These are phyloP conservation scores for Protomyces lactucae-debilis DNA, from an alignment of 1,139 yeast genomes.

Conservation along the genomic window DNA sequence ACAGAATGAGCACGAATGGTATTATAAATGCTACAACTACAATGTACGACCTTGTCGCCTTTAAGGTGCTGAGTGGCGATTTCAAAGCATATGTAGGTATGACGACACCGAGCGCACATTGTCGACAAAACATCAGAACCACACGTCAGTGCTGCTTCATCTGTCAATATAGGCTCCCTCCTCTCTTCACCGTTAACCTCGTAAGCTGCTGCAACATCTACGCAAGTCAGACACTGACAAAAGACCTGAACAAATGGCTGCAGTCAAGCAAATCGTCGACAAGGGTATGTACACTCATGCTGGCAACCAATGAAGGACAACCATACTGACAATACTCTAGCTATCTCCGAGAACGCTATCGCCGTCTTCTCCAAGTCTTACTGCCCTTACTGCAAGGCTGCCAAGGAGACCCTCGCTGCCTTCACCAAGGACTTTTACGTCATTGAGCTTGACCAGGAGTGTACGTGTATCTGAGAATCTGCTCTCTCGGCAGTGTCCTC, in stretches of 20 bases:
- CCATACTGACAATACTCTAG: background rate
- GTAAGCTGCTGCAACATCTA: background rate
- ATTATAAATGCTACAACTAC: too few species aligned
- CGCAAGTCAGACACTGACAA: background rate
- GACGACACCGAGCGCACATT: too few species aligned
- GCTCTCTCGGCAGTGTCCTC: background rate
- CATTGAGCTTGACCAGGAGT: slow-evolving; percentile 57
- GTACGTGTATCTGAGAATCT: slow-evolving; percentile 31
- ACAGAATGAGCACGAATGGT: too few species aligned
- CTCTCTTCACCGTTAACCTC: background rate
- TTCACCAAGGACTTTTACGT: slow-evolving; percentile 54
- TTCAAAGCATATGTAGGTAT: too few species aligned
- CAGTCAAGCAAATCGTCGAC: slow-evolving; percentile 27
- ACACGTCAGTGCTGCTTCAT: too few species aligned
- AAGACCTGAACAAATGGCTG: slow-evolving; percentile 27
- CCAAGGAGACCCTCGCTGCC: slow-evolving; percentile 55
- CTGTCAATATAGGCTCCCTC: background rate
- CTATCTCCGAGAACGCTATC: slow-evolving; percentile 36
- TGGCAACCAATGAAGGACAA: background rate
- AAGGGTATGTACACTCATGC: slow-evolving; percentile 43
- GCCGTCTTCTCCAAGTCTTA: slow-evolving; percentile 80
- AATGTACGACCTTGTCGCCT: too few species aligned
- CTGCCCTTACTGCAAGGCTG: slow-evolving; percentile 60
- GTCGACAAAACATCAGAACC: too few species aligned
- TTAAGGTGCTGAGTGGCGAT: too few species aligned